Evolutionary conservation across 2,329 filamentous ascomycete genomes (phyloP).

Genomic region (Colletotrichum sp.): DNA sequence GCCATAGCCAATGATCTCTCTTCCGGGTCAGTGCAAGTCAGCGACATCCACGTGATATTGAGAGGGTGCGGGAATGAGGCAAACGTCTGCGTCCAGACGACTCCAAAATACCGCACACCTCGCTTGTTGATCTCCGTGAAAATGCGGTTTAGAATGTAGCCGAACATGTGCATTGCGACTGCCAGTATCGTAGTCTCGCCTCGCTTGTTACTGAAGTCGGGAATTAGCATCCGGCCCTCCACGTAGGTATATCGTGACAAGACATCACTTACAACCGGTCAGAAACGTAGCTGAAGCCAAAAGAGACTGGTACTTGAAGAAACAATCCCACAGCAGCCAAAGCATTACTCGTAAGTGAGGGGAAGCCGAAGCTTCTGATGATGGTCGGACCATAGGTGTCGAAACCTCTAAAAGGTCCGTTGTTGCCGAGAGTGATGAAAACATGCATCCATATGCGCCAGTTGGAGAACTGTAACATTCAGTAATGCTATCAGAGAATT

Average conservation of each 20-base stretch:
- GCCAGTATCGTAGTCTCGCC: conserved; percentile 58
- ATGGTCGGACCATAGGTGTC: conserved; percentile 61
- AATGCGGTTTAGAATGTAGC: conserved; percentile 58
- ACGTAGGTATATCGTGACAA: no score
- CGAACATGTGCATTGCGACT: conserved; percentile 51
- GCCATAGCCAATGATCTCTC: conserved; percentile 66
- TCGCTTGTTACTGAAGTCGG: conserved; percentile 44
- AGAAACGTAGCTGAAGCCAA: conserved; percentile 55
- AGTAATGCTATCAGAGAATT: background rate
- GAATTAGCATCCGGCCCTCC: background rate
- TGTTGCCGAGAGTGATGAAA: conserved; percentile 53
- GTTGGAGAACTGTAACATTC: conserved; percentile 42
- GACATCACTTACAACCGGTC: conserved; percentile 51
- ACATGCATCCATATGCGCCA: conserved; percentile 60
- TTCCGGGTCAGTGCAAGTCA: conserved; percentile 61
- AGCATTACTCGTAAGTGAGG: conserved; percentile 53
- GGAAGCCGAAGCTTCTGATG: conserved; percentile 58
- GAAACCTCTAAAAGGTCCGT: conserved; percentile 51
- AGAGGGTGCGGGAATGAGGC: conserved; percentile 61
- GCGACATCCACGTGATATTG: conserved; percentile 65
- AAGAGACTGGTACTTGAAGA: conserved; percentile 57
- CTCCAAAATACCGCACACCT: conserved; percentile 56
- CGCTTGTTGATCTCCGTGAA: conserved; percentile 50
- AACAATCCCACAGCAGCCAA: conserved; percentile 60
- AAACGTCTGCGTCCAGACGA: conserved; percentile 61